Conservation (phyloP, 2,329 filamentous ascomycete genomes). For the Ascochyta fabae region DNA sequence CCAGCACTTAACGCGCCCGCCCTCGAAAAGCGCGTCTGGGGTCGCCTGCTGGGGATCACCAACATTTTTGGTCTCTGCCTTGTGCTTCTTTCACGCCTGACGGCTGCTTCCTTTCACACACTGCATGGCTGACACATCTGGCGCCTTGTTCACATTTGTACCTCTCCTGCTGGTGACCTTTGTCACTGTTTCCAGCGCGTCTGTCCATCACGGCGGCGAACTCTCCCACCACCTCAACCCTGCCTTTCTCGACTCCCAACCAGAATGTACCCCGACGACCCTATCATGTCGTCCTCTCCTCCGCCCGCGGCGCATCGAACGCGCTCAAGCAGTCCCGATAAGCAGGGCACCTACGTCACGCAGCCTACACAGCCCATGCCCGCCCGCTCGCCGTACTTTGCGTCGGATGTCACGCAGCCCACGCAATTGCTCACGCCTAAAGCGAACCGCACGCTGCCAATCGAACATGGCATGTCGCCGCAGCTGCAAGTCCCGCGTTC, state of each 20-base stretch:
- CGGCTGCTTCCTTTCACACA: background rate
- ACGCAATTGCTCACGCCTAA: constrained; percentile 63
- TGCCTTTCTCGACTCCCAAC: background rate
- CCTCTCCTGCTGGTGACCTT: background rate
- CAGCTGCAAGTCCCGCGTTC: constrained; percentile 86
- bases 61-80: background rate
- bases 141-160: constrained; percentile 1
- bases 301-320: constrained; percentile 22
- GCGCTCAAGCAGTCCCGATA: constrained; percentile 53
- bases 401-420: constrained; percentile 60
- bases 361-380: constrained; percentile 44
- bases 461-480: constrained; percentile 28
- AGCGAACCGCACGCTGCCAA: constrained; percentile 37
- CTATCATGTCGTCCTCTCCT: constrained; percentile 45
- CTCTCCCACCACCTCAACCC: background rate
- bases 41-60: background rate
- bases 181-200: constrained; percentile 3
- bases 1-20: constrained; percentile 19
- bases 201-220: constrained; percentile 8
- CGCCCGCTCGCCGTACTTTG: constrained; percentile 38
- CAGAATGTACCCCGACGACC: constrained; percentile 43
- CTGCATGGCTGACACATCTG: background rate
- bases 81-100: background rate
- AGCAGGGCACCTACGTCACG: constrained; percentile 58
- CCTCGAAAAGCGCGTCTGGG: constrained; percentile 18